Conservation (phyloP, 23 red algal species). For the Gracilaria caudata region DNA sequence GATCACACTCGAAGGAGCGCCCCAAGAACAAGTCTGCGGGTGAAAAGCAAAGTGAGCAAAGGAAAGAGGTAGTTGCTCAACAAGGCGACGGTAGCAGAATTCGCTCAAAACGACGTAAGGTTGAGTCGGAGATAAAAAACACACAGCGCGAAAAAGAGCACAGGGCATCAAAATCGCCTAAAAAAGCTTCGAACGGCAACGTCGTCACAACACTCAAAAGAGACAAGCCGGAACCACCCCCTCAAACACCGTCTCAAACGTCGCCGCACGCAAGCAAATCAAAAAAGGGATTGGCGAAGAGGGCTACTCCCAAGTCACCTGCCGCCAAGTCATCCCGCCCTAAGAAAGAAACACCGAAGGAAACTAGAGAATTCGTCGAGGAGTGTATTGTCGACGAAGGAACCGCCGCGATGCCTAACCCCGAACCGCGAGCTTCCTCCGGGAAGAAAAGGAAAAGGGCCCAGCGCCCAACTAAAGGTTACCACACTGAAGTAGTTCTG, state of each 20-base stretch:
- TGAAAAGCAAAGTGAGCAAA: neutral
- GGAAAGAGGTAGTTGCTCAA: neutral
- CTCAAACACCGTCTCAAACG: neutral
- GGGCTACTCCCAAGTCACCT: neutral
- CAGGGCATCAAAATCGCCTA: neutral
- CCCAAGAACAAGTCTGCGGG: neutral
- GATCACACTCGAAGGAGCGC: neutral
- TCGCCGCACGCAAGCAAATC: neutral
- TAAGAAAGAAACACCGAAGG: neutral
- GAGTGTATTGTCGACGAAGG: conserved; percentile 8
- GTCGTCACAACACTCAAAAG: neutral
- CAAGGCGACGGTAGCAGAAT: neutral
- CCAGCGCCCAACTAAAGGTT: neutral
- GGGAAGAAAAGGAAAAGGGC: neutral
- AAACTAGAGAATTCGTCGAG: neutral
- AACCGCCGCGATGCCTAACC: neutral
- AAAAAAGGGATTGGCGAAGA: neutral
- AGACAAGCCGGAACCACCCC: neutral
- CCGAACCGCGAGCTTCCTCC: neutral
- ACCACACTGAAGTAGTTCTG: conserved; percentile 16
- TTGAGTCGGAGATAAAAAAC: neutral
- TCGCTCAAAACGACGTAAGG: neutral
- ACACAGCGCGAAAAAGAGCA: neutral
- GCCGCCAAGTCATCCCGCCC: neutral
- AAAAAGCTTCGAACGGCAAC: neutral